Evolutionary conservation across 495 filamentous ascomycete genomes (phyloP).

Genomic region (Xylaria scruposa): DNA sequence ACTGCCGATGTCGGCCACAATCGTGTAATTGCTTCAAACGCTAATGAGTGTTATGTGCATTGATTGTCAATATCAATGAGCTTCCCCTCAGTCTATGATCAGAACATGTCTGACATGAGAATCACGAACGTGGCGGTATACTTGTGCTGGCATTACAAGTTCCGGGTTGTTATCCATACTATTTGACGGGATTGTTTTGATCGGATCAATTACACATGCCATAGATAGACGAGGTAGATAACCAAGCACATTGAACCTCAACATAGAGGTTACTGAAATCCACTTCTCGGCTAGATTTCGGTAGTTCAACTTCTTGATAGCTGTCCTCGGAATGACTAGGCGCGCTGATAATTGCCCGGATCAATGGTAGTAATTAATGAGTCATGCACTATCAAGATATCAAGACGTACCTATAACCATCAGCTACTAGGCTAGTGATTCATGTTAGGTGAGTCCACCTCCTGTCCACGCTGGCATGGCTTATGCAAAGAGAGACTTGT

Average conservation of each 20-base stretch:
- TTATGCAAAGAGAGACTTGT: conserved; percentile 10
- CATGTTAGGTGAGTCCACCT: not conserved
- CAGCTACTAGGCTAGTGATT: conserved; percentile 8
- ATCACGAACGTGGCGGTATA: not conserved
- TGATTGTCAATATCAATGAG: not conserved
- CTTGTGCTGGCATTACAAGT: not conserved
- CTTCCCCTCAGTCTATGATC: not conserved
- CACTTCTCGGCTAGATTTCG: conserved; percentile 6
- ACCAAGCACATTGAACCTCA: not conserved
- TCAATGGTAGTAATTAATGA: not conserved
- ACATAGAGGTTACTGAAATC: not conserved
- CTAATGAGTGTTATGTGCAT: not conserved
- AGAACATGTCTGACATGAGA: not conserved
- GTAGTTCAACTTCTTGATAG: not conserved
- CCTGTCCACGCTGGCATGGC: not conserved
- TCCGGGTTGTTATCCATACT: not conserved
- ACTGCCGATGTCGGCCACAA: conserved; percentile 16
- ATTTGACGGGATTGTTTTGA: not conserved
- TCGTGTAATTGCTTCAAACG: not conserved
- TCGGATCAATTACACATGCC: not conserved
- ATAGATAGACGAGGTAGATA: conserved; percentile 1
- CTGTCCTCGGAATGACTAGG: not conserved
- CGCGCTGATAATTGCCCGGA: not conserved
- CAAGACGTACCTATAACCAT: conserved; percentile 1
- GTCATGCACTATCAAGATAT: not conserved